A percentile compares a stretch with the other conserved stretches of the same genome.
These are phyloP conservation scores for Cercophora scortea DNA, from an alignment of 495 filamentous ascomycete species.

Conservation along the genomic window DNA sequence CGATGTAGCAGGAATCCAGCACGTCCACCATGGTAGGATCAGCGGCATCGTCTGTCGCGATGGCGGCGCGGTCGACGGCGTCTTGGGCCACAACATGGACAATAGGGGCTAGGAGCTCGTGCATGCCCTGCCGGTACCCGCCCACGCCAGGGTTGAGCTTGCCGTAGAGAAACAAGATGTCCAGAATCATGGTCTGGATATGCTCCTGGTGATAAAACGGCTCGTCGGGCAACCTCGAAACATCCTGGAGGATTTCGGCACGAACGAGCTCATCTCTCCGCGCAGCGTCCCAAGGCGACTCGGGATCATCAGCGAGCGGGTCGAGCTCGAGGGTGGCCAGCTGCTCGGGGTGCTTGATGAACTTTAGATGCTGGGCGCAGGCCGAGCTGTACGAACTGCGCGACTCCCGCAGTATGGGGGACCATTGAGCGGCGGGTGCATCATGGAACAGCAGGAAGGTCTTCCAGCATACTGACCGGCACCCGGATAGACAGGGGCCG, in stretches of 20 bases:
- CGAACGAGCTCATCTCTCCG: constrained; percentile 77
- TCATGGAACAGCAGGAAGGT: constrained; percentile 73
- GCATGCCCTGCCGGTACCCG: constrained; percentile 92
- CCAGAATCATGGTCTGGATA: constrained; percentile 75
- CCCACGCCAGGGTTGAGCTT: constrained; percentile 84
- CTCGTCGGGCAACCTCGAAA: constrained; percentile 88
- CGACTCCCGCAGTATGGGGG: constrained; percentile 54
- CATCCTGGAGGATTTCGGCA: constrained; percentile 90
- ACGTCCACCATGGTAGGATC: constrained; percentile 49
- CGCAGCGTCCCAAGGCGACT: constrained; percentile 82
- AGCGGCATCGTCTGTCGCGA: constrained; percentile 17
- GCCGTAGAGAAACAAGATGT: constrained; percentile 89
- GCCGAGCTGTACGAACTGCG: constrained; percentile 66
- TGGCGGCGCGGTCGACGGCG: constrained; percentile 45
- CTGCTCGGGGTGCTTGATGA: constrained; percentile 74
- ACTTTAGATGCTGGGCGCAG: constrained; percentile 65
- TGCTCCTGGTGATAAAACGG: constrained; percentile 74
- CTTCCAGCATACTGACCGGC: constrained; percentile 94
- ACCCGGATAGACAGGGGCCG: constrained; percentile 60
- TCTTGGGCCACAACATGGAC: constrained; percentile 83
- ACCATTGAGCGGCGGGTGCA: constrained; percentile 61
- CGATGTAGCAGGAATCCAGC: constrained; percentile 64
- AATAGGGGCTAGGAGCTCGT: constrained; percentile 87
- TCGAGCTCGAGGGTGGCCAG: constrained; percentile 61
- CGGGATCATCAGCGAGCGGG: constrained; percentile 77